Base-by-base conservation (phyloP, 2,329 filamentous ascomycete genomes). In the Myotisia sp. region DNA sequence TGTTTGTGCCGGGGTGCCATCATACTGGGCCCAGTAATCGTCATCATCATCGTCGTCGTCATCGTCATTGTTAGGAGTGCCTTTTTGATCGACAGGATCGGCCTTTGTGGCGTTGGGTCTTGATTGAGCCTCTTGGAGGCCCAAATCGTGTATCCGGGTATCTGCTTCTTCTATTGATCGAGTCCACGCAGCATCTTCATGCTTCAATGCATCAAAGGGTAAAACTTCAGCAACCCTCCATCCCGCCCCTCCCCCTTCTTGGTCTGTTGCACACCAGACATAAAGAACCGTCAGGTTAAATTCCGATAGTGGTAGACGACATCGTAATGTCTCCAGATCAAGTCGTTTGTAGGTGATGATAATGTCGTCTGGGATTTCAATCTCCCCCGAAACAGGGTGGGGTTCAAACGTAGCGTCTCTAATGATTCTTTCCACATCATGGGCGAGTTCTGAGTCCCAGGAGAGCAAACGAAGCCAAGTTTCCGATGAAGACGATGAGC, bases 11-110 rank as follows among this genome's bases (percentile, higher is more conserved):
- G 70, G 68, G 2, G 68, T 71, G 34, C 62, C 59, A 51, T 74
- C 71, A 45, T 78, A 76, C 44, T 68, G 65, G 3, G 68, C 71
- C 74, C 74, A 78, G 51, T 78, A 78, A 42, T 68, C 67, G 41
- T 71, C 71, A 34, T 76, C 72, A 37, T 75, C 70, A 13, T 70
- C 67, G 1, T 67, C 64, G 3, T 68, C 64, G n/a, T 59, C 50
- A 5, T 49, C 45, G 16, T 38, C 38, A 12, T 36, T 34, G n/a
- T n/a, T n/a, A n/a, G n/a, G n/a, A n/a, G n/a, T n/a, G n/a, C n/a
- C n/a, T 31, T 52, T 43, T 22, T 46, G 36, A 16, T 47, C 32
- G n/a, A 34, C 34, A 6, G 29, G 5, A 2, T 21, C 16, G 13
- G 20, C 16, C 27, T 30, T 13, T 16, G 9, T 18, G 23, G 26